Conservation (phyloP, 805 yeast species). For the Saccharomycopsis sp. region DNA sequence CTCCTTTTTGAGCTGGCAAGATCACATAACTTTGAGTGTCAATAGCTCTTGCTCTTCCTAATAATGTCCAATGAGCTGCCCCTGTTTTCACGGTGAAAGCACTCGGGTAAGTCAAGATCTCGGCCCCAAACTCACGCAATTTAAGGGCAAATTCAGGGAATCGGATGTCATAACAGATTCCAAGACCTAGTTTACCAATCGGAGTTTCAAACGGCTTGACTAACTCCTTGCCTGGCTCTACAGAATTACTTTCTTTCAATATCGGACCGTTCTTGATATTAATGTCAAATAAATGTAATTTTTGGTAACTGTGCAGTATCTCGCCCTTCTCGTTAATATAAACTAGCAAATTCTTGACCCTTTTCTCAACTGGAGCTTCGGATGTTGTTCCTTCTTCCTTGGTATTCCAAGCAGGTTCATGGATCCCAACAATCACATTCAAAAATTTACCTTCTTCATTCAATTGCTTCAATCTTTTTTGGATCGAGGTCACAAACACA, state of each 20-base stretch:
- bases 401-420: slow-evolving; percentile 55
- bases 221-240: slow-evolving; percentile 65
- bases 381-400: slow-evolving; percentile 17
- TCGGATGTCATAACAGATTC: slow-evolving; percentile 81
- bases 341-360: slow-evolving; percentile 66
- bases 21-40: slow-evolving; percentile 84
- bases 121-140: slow-evolving; percentile 63
- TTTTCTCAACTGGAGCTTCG: slow-evolving; percentile 23
- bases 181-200: slow-evolving; percentile 59
- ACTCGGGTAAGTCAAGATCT: slow-evolving; percentile 75
- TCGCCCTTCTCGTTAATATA: slow-evolving; percentile 66
- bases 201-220: slow-evolving; percentile 52
- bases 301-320: slow-evolving; percentile 66
- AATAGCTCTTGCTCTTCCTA: slow-evolving; percentile 80
- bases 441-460: slow-evolving; percentile 36
- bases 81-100: slow-evolving; percentile 94
- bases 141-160: slow-evolving; percentile 75
- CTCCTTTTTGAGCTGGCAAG: slow-evolving; percentile 85
- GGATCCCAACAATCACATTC: slow-evolving; percentile 80
- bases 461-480: slow-evolving; percentile 38
- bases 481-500: slow-evolving; percentile 40
- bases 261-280: slow-evolving; percentile 78
- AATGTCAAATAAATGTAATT: slow-evolving; percentile 86
- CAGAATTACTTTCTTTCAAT: slow-evolving; percentile 68
- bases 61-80: slow-evolving; percentile 77